A percentile compares a stretch with the other conserved stretches of the same genome.
Evolutionary conservation across 176 grass and related monocot species (phyloP).

Genomic region (Miscanthus lutarioriparius): DNA sequence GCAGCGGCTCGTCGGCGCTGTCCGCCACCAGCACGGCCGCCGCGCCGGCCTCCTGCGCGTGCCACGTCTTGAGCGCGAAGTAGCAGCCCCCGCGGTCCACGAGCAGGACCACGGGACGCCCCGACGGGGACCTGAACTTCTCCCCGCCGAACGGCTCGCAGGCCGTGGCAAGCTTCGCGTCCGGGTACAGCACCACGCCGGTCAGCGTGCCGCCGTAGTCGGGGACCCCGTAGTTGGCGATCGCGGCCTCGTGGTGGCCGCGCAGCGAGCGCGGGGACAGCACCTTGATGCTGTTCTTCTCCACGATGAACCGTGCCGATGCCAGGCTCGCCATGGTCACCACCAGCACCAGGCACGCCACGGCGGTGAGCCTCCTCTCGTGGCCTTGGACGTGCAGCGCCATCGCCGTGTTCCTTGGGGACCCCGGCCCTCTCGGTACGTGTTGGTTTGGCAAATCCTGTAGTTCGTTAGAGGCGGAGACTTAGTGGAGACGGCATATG

Average conservation of each 20-base stretch:
- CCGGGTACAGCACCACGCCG: slow-evolving; percentile 70
- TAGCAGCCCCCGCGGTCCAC: slow-evolving; percentile 94
- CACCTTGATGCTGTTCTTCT: slow-evolving; percentile 75
- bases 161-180: slow-evolving; percentile 32
- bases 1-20: slow-evolving; percentile 65
- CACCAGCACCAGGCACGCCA: slow-evolving; percentile 30
- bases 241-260: slow-evolving; percentile 64
- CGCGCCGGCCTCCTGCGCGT: slow-evolving; percentile 76
- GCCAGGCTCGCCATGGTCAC: slow-evolving; percentile 26
- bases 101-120: slow-evolving; percentile 74
- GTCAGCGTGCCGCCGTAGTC: slow-evolving; percentile 80
- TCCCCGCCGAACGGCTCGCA: slow-evolving; percentile 43
- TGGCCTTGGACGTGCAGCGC: not conserved
- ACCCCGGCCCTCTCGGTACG: too few species aligned
- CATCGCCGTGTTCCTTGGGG: slow-evolving; percentile 24
- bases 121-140: slow-evolving; percentile 52
- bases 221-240: slow-evolving; percentile 93
- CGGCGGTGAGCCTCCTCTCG: slow-evolving; percentile 9
- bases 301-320: slow-evolving; percentile 69
- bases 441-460: not conserved
- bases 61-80: slow-evolving; percentile 94
- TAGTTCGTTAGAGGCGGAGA: slow-evolving; percentile 28
- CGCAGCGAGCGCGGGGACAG: slow-evolving; percentile 54
- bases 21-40: slow-evolving; percentile 87
- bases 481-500: slow-evolving; percentile 26